Evolutionary conservation across 2,329 filamentous ascomycete species (phyloP).

Genomic region (Colletotrichum sp.): DNA sequence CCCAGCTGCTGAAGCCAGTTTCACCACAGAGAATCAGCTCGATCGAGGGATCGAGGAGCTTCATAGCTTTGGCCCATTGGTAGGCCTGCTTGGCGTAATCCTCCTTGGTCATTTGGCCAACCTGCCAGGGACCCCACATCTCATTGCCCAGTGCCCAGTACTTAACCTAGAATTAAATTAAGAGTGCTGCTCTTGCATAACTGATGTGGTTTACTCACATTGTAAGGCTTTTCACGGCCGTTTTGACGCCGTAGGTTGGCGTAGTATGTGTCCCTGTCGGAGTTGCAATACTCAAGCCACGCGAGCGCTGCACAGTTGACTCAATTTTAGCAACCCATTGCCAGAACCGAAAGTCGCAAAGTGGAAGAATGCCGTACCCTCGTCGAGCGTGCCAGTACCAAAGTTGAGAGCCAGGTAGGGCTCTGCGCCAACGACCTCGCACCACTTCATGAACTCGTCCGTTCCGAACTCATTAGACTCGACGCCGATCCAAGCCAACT

Average conservation of each 20-base stretch:
- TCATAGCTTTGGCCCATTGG: slow-evolving; percentile 76
- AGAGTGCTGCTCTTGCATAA: background rate
- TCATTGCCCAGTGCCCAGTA: slow-evolving; percentile 89
- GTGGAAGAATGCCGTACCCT: slow-evolving; percentile 27
- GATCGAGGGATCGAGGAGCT: slow-evolving; percentile 73
- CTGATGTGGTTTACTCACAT: slow-evolving; percentile 31
- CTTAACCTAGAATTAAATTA: slow-evolving; percentile 57
- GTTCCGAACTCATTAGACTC: slow-evolving; percentile 85
- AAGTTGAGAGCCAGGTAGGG: slow-evolving; percentile 84
- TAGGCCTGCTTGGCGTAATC: slow-evolving; percentile 72
- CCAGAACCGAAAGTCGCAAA: background rate
- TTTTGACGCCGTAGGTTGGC: slow-evolving; percentile 80
- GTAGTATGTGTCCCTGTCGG: slow-evolving; percentile 77
- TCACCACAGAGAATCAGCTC: slow-evolving; percentile 77
- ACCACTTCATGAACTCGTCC: slow-evolving; percentile 87
- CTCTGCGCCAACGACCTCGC: slow-evolving; percentile 73
- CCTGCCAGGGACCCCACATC: slow-evolving; percentile 70
- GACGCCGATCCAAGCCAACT: slow-evolving; percentile 79
- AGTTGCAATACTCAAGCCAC: slow-evolving; percentile 90
- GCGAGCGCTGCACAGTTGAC: slow-evolving; percentile 53
- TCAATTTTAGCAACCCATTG: background rate
- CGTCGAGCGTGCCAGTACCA: slow-evolving; percentile 68
- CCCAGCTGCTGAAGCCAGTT: slow-evolving; percentile 73
- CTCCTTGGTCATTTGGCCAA: slow-evolving; percentile 72
- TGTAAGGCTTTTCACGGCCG: slow-evolving; percentile 78